These are phyloP conservation scores for Colletotrichum acutatum DNA, from an alignment of 2,329 filamentous ascomycete species.

Conservation along the genomic window DNA sequence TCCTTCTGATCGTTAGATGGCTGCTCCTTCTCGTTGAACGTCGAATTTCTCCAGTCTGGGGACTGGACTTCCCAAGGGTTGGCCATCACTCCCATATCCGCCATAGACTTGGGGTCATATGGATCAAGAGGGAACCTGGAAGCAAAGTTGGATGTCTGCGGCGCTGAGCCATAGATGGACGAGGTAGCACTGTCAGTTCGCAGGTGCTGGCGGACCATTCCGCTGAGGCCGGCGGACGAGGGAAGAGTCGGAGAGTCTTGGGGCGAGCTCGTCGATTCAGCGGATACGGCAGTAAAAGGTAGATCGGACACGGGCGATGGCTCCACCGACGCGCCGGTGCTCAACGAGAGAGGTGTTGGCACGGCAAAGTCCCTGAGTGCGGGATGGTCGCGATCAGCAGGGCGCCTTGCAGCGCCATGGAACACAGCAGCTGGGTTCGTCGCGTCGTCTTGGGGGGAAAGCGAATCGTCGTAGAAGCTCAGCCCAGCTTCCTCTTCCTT, in stretches of 20 bases:
- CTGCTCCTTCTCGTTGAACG: conserved; percentile 11
- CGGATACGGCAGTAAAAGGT: conserved; percentile 33
- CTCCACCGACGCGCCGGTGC: conserved; percentile 44
- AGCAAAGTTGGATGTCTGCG: conserved; percentile 49
- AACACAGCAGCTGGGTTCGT: not conserved
- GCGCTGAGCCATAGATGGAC: conserved; percentile 74
- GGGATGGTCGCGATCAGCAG: conserved; percentile 65
- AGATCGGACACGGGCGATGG: conserved; percentile 41
- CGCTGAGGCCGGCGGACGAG: conserved; percentile 76
- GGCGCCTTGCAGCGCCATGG: conserved; percentile 53
- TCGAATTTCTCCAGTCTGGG: conserved; percentile 39
- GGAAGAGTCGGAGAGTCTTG: conserved; percentile 84
- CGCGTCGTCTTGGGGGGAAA: conserved; percentile 47
- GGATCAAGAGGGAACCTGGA: conserved; percentile 51
- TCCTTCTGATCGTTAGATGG: not conserved
- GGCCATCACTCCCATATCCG: conserved; percentile 46
- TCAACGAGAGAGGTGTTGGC: conserved; percentile 55
- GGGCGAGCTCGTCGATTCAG: conserved; percentile 43
- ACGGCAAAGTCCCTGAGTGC: conserved; percentile 60
- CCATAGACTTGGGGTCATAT: conserved; percentile 41
- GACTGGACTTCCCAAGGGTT: conserved; percentile 57
- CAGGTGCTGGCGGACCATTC: conserved; percentile 86
- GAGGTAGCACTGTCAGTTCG: conserved; percentile 84
- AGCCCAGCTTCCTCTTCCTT: conserved; percentile 47
- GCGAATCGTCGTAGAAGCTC: conserved; percentile 56